Evolutionary conservation across 208 protist species (phyloP).

Genomic region (Trypanosoma boissoni): DNA sequence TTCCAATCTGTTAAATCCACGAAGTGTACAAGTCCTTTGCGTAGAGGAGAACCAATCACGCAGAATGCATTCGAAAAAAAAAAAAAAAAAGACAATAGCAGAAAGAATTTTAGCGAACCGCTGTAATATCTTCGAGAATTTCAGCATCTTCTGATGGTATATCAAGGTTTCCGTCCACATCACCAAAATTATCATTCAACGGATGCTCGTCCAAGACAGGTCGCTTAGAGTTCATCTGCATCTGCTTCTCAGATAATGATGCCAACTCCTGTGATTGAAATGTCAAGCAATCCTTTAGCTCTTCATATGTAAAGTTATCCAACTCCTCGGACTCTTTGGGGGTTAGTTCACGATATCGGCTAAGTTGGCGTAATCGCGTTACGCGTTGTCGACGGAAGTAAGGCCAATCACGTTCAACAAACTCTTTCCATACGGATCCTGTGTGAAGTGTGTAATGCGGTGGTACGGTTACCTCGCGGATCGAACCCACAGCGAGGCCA

Average conservation of each 20-base stretch:
- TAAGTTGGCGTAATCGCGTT: constrained; percentile 46
- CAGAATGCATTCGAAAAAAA: constrained; percentile 7
- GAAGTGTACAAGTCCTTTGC: no score
- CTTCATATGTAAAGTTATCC: constrained; percentile 85
- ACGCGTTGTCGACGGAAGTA: constrained; percentile 84
- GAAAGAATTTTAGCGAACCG: constrained; percentile 19
- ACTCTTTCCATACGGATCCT: constrained; percentile 70
- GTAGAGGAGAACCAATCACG: no score
- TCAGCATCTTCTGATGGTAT: constrained; percentile 6
- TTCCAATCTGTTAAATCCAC: no score
- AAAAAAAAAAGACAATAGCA: no score
- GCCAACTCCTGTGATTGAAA: constrained; percentile 70
- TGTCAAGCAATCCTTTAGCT: constrained; percentile 67
- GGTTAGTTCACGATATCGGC: constrained; percentile 72
- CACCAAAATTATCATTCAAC: constrained; percentile 33
- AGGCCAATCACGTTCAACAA: constrained; percentile 89
- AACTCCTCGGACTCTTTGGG: constrained; percentile 81
- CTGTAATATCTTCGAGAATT: constrained; percentile 27
- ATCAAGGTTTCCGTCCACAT: constrained; percentile 9
- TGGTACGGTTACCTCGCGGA: constrained; percentile 86
- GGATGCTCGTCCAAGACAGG: constrained; percentile 23
- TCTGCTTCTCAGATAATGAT: constrained; percentile 36
- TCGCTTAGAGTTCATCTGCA: constrained; percentile 13
- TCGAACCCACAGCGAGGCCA: constrained; percentile 70
- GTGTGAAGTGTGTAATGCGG: constrained; percentile 68